Percentiles rank a stretch among this genome's conserved stretches.
These are phyloP conservation scores for Lepidium africanum DNA, from an alignment of 345 rosid genomes.

Conservation along the genomic window DNA sequence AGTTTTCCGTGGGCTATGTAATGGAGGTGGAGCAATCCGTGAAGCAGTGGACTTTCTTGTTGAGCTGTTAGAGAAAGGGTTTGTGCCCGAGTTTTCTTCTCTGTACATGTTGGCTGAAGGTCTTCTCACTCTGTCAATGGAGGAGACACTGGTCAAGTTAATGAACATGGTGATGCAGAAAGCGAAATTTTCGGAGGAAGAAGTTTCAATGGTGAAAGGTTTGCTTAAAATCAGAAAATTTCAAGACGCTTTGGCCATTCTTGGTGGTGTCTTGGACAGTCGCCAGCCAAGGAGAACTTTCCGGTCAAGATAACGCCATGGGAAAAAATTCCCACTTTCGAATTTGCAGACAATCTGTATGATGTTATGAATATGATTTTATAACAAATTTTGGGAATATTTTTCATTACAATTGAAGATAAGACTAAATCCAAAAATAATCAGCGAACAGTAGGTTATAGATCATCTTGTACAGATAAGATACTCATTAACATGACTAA, in stretches of 20 bases:
- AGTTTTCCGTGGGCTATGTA: constrained; percentile 71
- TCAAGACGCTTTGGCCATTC: constrained; percentile 63
- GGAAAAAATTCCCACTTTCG: not conserved
- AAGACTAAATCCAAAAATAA: too few relatives aligned
- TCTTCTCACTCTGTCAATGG: constrained; percentile 61
- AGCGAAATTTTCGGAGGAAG: constrained; percentile 48
- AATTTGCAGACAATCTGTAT: not conserved
- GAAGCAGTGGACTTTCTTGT: constrained; percentile 77
- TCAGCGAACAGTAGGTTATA: too few relatives aligned
- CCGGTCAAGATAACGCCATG: constrained; percentile 31
- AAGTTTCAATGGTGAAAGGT: constrained; percentile 61
- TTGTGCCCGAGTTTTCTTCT: constrained; percentile 63
- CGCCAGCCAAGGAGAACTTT: constrained; percentile 31
- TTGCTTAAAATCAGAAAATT: constrained; percentile 62
- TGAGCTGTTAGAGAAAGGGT: constrained; percentile 67
- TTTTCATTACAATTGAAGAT: too few relatives aligned
- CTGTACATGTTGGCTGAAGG: constrained; percentile 87
- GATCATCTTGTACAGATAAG: too few relatives aligned
- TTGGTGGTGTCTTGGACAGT: constrained; percentile 49
- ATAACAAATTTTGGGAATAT: not conserved
- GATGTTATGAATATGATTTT: not conserved
- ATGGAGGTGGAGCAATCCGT: constrained; percentile 67
- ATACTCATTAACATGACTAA: too few relatives aligned
- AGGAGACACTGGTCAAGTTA: constrained; percentile 53
- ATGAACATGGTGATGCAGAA: constrained; percentile 59